Evolutionary conservation across 2,329 filamentous ascomycete genomes (phyloP), one percentile per base, ranked within the genome.

Genomic region (Fusarium anthophilum): DNA sequence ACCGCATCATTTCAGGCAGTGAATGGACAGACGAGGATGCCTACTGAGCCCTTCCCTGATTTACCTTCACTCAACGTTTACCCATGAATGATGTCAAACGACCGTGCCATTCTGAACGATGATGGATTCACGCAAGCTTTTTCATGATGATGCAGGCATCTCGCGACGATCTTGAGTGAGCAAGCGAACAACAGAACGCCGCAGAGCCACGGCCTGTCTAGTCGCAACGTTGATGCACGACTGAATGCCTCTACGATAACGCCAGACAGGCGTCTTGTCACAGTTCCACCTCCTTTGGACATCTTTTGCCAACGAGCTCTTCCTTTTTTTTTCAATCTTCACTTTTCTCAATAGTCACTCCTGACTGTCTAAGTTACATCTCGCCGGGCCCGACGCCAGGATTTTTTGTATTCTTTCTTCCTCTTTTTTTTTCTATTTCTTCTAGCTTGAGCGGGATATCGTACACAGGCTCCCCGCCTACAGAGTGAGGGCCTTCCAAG

Each of bases 1-100:
- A 89, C 79, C 86, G 90, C 39, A 89, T 91, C 69, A 83, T 88
- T n/a, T 91, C 88, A 38, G 89, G 88, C 18, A 91, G 89, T 80
- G 90, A 92, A 78, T 92, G 90, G 90, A 91, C 89, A 4, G 90
- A 92, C 71, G 90, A 91, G 79, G 90, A 91, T 79, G 87, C 84
- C 41, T 91, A 86, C 77, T 90, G 78, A 83, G 67, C 55, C 18
- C 24, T 30, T 20, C 26, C 62, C 47, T 39, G 41, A 55, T 37
- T 24, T 38, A 24, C 37, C 24, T 24, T 48, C 60, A 57, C 48
- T 45, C 44, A 55, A 45, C 32, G n/a, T 63, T 47, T 60, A 24
- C 62, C 56, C 43, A 76, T 57, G 75, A 78, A 67, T 78, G 70
- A 77, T 75, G 72, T 70, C 38, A 65, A 69, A 69, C 58, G 70